phyloP scores from a whole-genome alignment of 1,139 yeast genomes.

The Candida sp. region DNA sequence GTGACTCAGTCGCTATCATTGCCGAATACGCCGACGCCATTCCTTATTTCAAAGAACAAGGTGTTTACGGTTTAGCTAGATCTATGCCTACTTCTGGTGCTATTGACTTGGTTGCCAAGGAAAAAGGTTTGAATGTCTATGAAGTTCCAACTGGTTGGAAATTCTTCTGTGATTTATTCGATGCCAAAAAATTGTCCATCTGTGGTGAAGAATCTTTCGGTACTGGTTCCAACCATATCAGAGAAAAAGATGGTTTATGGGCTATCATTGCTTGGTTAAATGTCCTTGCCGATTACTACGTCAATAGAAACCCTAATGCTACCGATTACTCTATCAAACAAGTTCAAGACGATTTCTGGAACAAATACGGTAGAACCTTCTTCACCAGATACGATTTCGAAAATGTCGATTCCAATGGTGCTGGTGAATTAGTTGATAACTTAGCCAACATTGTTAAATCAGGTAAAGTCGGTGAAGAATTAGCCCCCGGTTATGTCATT shows the following conservation, averaged over 20 bases:
- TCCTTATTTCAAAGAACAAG: slow-evolving; percentile 85
- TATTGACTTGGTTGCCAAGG: slow-evolving; percentile 84
- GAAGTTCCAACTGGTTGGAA: slow-evolving; percentile 99
- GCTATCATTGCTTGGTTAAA: slow-evolving; percentile 98
- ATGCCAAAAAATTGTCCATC: slow-evolving; percentile 86
- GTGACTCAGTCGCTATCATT: slow-evolving; percentile 97
- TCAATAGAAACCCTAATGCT: slow-evolving; percentile 47
- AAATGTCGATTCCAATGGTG: slow-evolving; percentile 74
- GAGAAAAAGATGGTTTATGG: slow-evolving; percentile 99
- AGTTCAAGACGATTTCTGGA: slow-evolving; percentile 88
- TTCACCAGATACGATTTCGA: slow-evolving; percentile 97
- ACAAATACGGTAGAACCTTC: slow-evolving; percentile 93
- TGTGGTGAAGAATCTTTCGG: slow-evolving; percentile 99
- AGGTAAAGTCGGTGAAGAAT: slow-evolving; percentile 39
- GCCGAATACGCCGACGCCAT: slow-evolving; percentile 88
- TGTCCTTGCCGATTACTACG: slow-evolving; percentile 78
- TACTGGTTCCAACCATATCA: slow-evolving; percentile 95
- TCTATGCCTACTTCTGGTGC: slow-evolving; percentile 99
- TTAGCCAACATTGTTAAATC: slow-evolving; percentile 39
- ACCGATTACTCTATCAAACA: slow-evolving; percentile 58
- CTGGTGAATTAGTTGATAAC: slow-evolving; percentile 60
- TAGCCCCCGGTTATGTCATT: slow-evolving; percentile 49
- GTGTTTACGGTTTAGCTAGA: slow-evolving; percentile 93
- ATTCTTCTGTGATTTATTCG: slow-evolving; percentile 93
- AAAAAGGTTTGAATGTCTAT: slow-evolving; percentile 70